These are phyloP conservation scores for Aspergillus sparsus DNA, from an alignment of 495 filamentous ascomycete species.

Conservation along the genomic window DNA sequence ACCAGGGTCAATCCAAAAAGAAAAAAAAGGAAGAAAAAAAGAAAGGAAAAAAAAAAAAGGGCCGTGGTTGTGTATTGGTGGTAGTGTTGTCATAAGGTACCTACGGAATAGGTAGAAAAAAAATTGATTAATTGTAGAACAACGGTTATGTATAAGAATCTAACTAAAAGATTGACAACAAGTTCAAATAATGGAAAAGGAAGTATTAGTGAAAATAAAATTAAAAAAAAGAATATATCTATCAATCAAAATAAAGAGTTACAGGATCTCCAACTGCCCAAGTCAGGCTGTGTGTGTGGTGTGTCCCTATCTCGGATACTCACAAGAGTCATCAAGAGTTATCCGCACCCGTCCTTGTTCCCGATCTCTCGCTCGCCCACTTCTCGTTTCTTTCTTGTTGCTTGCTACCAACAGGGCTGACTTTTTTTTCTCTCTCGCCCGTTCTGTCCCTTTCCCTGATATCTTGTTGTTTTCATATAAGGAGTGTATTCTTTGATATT, in stretches of 20 bases:
- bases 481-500: slow-evolving; percentile 3
- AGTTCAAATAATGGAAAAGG: background rate
- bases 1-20: background rate
- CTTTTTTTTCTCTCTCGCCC: slow-evolving; percentile 9
- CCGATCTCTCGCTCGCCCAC: slow-evolving; percentile 6
- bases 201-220: background rate
- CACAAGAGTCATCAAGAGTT: slow-evolving; percentile 23
- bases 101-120: slow-evolving; percentile 1
- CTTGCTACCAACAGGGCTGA: slow-evolving; percentile 20
- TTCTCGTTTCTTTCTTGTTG: slow-evolving; percentile 11
- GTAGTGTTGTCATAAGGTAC: background rate
- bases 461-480: slow-evolving; percentile 12
- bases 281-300: slow-evolving; percentile 17
- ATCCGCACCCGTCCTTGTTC: slow-evolving; percentile 20
- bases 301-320: slow-evolving; percentile 12
- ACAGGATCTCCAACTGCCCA: slow-evolving; percentile 11
- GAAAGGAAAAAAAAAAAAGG: background rate
- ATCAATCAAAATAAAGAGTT: too few species aligned
- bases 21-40: background rate
- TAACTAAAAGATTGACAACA: background rate
- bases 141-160: background rate
- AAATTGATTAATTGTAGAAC: background rate
- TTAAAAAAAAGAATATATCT: background rate
- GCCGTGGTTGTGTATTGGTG: slow-evolving; percentile 1
- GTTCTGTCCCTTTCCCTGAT: slow-evolving; percentile 10